Evolutionary conservation across 2,329 filamentous ascomycete genomes (phyloP).

Genomic region (Claviceps citrina): DNA sequence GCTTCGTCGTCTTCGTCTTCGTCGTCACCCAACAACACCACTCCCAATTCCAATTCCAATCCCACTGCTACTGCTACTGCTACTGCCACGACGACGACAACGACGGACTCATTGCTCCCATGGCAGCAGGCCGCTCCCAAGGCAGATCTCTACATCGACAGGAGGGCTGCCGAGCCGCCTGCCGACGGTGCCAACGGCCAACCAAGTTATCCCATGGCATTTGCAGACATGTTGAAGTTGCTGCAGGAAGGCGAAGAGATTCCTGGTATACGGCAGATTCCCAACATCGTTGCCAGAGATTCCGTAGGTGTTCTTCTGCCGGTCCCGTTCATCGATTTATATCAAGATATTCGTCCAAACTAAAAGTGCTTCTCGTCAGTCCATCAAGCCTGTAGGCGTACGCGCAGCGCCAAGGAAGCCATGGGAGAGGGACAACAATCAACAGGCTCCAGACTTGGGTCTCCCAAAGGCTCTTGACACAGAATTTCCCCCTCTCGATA

Average conservation of each 20-base stretch:
- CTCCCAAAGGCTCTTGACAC: conserved; percentile 16
- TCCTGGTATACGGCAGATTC: conserved; percentile 76
- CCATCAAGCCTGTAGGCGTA: conserved; percentile 32
- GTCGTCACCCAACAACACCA: too few relatives aligned
- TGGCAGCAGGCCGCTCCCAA: conserved; percentile 38
- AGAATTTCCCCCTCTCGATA: conserved; percentile 23
- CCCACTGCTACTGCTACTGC: background rate
- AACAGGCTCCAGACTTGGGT: conserved; percentile 9
- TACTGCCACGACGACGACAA: too few relatives aligned
- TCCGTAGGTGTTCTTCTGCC: conserved; percentile 34
- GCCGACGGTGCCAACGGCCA: conserved; percentile 19
- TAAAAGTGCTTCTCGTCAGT: too few relatives aligned
- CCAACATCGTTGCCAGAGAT: conserved; percentile 59
- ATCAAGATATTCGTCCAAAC: too few relatives aligned
- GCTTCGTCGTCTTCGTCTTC: background rate
- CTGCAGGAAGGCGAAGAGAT: conserved; percentile 71
- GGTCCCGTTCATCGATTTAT: background rate
- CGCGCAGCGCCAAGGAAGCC: conserved; percentile 43
- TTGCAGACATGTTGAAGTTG: conserved; percentile 72
- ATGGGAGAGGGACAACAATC: conserved; percentile 52
- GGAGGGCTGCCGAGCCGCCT: conserved; percentile 15
- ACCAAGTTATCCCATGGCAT: conserved; percentile 65
- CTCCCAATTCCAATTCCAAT: too few relatives aligned
- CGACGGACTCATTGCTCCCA: conserved; percentile 13
- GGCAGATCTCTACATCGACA: conserved; percentile 30